These are phyloP conservation scores for Shiraia bambusicola DNA, from an alignment of 2,329 filamentous ascomycete genomes.

Conservation along the genomic window DNA sequence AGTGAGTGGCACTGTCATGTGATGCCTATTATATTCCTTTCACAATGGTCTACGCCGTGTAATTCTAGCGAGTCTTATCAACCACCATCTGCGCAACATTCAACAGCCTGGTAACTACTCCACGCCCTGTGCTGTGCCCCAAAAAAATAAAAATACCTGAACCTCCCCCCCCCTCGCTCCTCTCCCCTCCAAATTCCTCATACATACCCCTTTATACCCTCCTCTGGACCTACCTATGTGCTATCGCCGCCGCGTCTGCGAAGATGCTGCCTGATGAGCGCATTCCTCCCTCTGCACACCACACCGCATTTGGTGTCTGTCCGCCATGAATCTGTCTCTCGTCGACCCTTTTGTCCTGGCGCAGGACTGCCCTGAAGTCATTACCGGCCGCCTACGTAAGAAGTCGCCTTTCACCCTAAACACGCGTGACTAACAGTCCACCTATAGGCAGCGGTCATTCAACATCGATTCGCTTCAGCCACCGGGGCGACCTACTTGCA, in stretches of 20 bases:
- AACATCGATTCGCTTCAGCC: conserved; percentile 80
- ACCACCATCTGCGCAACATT: too few species aligned
- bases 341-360: conserved; percentile 71
- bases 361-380: conserved; percentile 85
- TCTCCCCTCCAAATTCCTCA: too few species aligned
- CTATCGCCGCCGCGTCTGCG: conserved; percentile 10
- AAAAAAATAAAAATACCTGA: too few species aligned
- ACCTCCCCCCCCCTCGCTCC: too few species aligned
- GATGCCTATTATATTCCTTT: too few species aligned
- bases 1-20: too few species aligned
- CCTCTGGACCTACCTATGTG: not conserved
- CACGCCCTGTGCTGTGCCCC: too few species aligned
- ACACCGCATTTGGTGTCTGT: conserved; percentile 5
- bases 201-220: not conserved
- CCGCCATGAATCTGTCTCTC: conserved; percentile 68
- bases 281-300: conserved; percentile 13
- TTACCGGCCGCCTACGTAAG: conserved; percentile 81
- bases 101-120: too few species aligned
- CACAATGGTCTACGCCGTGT: too few species aligned
- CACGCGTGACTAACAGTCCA: conserved; percentile 14
- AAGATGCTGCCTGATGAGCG: conserved; percentile 26
- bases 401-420: conserved; percentile 46
- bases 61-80: too few species aligned
- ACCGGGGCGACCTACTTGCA: conserved; percentile 89
- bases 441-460: conserved; percentile 61